Percentiles rank a stretch among this genome's conserved stretches.
These are phyloP conservation scores for Rhodotorula sp. DNA, from an alignment of 1,284 basidiomycete species.

Conservation along the genomic window DNA sequence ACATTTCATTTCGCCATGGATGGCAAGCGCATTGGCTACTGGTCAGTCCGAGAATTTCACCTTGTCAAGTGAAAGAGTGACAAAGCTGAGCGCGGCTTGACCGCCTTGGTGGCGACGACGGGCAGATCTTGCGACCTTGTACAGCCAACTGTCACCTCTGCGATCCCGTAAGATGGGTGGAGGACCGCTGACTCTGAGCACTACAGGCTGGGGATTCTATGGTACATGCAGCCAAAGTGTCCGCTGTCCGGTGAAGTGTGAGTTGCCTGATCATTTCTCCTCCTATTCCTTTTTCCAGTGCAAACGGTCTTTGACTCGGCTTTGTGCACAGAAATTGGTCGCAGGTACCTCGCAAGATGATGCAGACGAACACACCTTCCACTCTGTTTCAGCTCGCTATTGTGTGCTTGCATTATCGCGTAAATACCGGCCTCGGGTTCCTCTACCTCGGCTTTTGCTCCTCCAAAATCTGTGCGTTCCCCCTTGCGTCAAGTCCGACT, in stretches of 20 bases:
- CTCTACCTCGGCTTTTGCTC: conserved; percentile 2
- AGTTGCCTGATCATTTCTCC: not conserved
- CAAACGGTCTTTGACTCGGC: no score
- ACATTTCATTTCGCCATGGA: not conserved
- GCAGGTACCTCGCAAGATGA: not conserved
- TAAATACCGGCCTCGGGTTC: not conserved
- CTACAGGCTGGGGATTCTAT: not conserved
- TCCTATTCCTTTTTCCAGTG: not conserved
- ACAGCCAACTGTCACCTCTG: no score
- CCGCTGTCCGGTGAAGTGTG: not conserved
- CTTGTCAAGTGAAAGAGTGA: not conserved
- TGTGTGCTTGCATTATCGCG: not conserved
- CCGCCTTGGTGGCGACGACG: no score
- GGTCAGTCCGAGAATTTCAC: not conserved
- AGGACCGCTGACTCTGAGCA: no score
- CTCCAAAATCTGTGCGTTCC: not conserved
- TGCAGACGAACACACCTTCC: not conserved
- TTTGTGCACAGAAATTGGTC: not conserved
- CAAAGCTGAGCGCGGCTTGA: no score
- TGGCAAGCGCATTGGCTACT: not conserved
- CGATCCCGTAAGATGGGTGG: no score
- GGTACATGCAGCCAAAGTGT: not conserved
- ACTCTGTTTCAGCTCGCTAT: not conserved
- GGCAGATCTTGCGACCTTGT: no score
- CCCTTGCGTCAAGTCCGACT: no score